A percentile compares a stretch with the other conserved stretches of the same genome.
phyloP scores from a whole-genome alignment of 139 green algal genomes.

The Chlorokybus atmophyticus region DNA sequence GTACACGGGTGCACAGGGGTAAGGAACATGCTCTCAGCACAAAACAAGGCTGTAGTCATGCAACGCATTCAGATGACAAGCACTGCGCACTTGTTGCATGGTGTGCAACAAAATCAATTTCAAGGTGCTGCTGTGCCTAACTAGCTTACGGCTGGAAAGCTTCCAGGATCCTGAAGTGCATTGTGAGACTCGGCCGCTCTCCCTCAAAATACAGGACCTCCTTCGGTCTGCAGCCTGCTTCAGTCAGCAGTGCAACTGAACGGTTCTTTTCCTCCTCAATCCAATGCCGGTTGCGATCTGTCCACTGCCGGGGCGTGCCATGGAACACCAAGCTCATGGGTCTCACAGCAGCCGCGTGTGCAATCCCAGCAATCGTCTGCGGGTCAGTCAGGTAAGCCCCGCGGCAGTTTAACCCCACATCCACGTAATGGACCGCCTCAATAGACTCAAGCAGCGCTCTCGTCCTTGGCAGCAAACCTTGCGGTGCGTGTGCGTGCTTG shows the following conservation, averaged over 20 bases:
- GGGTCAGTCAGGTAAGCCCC: constrained; percentile 35
- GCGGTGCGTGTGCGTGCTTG: too few relatives aligned
- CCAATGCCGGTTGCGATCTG: constrained; percentile 28
- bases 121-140: too few relatives aligned
- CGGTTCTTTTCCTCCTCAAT: constrained; percentile 28
- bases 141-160: constrained; percentile 24
- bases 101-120: too few relatives aligned
- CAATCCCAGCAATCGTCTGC: not conserved
- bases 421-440: constrained; percentile 38
- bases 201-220: constrained; percentile 36
- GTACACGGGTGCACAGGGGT: too few relatives aligned
- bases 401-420: constrained; percentile 43
- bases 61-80: too few relatives aligned
- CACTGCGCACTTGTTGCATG: too few relatives aligned
- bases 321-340: constrained; percentile 21
- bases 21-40: too few relatives aligned
- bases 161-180: constrained; percentile 33
- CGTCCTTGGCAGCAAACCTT: too few relatives aligned
- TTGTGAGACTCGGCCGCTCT: constrained; percentile 12
- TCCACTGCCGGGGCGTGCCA: constrained; percentile 41
- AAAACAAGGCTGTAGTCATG: too few relatives aligned
- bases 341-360: not conserved
- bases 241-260: constrained; percentile 7
- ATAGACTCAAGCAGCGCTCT: constrained; percentile 6
- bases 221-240: constrained; percentile 5